Evolutionary conservation across 192 early-diverging fungal species (phyloP), one percentile per base, ranked within the genome.

Genomic region (Mortierella alpina): DNA sequence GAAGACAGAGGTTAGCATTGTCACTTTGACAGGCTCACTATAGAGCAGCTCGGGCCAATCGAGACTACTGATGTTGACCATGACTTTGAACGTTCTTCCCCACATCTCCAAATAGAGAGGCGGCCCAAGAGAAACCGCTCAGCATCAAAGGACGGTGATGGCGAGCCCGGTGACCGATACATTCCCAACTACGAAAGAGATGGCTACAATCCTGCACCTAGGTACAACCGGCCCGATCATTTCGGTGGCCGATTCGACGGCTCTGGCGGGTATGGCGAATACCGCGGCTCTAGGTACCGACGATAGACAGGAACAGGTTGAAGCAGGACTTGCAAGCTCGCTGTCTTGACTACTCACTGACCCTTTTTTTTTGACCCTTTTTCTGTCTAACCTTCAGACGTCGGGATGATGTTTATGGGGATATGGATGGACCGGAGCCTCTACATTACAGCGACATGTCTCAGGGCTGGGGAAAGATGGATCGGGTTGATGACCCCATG

Each of bases 161-260:
- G 57, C 2, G 88, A 90, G 18, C 90, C 92, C 1, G 88, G 90
- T 39, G 94, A 96, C 61, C 90, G 87, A 51, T 96, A 95, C 74
- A 89, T 94, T 62, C 94, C 94, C n/a, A 92, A 95, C 59, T 96
- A 95, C 68, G 92, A 92, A 12, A 89, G 93, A 46, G 94, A 96
- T 46, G 91, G 92, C 6, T 92, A 92, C 66, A 71, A 77, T 14
- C 91, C 91, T 59, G 88, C 84, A 0, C 89, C 90, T 5, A 70
- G 88, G 23, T 89, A 88, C 68, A 82, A 77, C 40, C 73, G 83
- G 46, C 70, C 77, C 20, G 83, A 83, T 45, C 77, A 71, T 50
- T 73, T 73, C 49, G 48, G 66, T 23, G 15, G 62, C n/a, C 70
- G 83, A 22, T 80, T 64, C 49, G 85, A 85, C 13, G 70, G 74